These are phyloP conservation scores for Caloboletus firmus DNA, from an alignment of 1,284 basidiomycete species.

Conservation along the genomic window DNA sequence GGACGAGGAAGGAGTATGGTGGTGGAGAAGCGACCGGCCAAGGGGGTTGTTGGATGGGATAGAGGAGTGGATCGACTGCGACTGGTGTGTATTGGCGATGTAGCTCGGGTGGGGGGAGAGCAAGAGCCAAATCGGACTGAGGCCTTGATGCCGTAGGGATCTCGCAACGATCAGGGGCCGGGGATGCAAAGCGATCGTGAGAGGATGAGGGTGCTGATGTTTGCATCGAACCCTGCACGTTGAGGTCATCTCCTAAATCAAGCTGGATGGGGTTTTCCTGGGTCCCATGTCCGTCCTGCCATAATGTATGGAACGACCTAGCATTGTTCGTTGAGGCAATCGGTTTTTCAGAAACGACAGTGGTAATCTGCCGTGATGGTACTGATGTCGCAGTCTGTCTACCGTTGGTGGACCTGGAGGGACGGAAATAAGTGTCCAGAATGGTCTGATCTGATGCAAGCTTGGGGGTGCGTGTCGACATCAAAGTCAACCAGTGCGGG, in stretches of 20 bases:
- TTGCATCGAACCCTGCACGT: conserved; percentile 6
- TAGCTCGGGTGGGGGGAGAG: background rate
- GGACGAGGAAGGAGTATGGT: conserved; percentile 82
- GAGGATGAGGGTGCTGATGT: conserved; percentile 11
- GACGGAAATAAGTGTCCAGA: conserved; percentile 33
- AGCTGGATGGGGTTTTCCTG: conserved; percentile 28
- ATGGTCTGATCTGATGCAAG: conserved; percentile 19
- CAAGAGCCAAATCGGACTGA: conserved; percentile 7
- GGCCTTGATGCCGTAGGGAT: conserved; percentile 5
- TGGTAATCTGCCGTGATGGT: conserved; percentile 18
- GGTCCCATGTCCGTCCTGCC: conserved; percentile 25
- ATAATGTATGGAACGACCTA: conserved; percentile 3
- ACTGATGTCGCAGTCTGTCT: conserved; percentile 10
- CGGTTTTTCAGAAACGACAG: conserved; percentile 18
- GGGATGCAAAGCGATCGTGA: conserved; percentile 13
- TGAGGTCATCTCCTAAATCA: conserved; percentile 24
- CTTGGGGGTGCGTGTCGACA: conserved; percentile 32
- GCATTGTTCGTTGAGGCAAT: conserved; percentile 7
- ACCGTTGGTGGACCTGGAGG: conserved; percentile 13
- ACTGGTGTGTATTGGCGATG: conserved; percentile 36
- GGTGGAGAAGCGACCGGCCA: conserved; percentile 47
- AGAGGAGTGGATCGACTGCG: conserved; percentile 47
- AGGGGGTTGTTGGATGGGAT: conserved; percentile 37
- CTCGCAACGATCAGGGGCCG: conserved; percentile 12
- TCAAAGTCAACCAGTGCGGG: conserved; percentile 6